These are phyloP conservation scores for Botryosphaeria dothidea DNA, from an alignment of 2,329 filamentous ascomycete species.

Conservation along the genomic window DNA sequence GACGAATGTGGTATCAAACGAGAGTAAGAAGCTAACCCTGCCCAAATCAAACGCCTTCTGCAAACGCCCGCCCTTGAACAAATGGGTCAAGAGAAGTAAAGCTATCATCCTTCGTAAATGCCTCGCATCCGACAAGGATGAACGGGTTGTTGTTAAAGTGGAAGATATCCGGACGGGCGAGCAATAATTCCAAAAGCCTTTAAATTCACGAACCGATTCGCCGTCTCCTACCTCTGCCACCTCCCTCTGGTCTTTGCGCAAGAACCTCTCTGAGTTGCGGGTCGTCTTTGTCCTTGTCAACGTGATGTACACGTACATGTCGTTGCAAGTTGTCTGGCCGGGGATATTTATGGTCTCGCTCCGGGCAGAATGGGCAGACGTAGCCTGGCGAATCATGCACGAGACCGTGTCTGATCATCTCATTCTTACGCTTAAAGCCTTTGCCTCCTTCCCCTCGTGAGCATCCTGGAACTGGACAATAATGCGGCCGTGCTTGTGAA, in stretches of 20 bases:
- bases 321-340: conserved; percentile 93
- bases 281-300: conserved; percentile 88
- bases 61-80: conserved; percentile 2
- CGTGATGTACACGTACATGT: conserved; percentile 90
- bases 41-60: conserved; percentile 9
- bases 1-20: conserved; percentile 1
- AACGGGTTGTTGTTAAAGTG: background rate
- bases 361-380: conserved; percentile 92
- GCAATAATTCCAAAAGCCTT: background rate
- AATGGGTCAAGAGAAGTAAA: background rate
- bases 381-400: conserved; percentile 95
- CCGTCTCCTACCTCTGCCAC: conserved; percentile 75
- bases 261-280: conserved; percentile 78
- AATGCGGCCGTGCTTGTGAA: conserved; percentile 63
- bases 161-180: conserved; percentile 5
- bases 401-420: conserved; percentile 76
- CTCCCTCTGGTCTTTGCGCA: conserved; percentile 80
- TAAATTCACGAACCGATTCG: conserved; percentile 48
- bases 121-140: background rate
- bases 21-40: conserved; percentile 1
- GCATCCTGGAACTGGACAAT: conserved; percentile 61
- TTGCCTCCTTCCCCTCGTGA: conserved; percentile 62
- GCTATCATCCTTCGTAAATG: background rate
- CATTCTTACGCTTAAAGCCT: conserved; percentile 69
- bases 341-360: conserved; percentile 91